Conservation (phyloP, 345 rosid species). For the Syzygium aqueum region DNA sequence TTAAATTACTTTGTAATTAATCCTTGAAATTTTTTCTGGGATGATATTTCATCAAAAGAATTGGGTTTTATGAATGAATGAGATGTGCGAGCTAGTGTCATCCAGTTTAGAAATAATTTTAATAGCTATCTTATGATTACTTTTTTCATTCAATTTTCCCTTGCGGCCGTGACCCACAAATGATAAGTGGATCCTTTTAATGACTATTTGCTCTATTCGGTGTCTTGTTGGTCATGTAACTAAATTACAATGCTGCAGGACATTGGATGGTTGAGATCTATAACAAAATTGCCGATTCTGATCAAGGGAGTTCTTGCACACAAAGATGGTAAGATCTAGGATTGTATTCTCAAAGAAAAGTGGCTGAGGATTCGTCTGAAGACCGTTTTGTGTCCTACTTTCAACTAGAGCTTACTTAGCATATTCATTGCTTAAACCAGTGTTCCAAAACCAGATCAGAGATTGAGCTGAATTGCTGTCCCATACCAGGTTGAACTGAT, state of each 20-base stretch:
- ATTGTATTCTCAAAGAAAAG: not conserved
- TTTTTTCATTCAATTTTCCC: not conserved
- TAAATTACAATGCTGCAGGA: slow-evolving; percentile 39
- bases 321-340: slow-evolving; percentile 61
- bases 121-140: not conserved
- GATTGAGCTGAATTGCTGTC: not conserved
- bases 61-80: not conserved
- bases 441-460: not conserved
- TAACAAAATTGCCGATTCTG: slow-evolving; percentile 67
- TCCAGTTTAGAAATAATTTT: not conserved
- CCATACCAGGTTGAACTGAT: not conserved
- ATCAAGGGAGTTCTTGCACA: slow-evolving; percentile 71
- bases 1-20: no score
- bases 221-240: not conserved
- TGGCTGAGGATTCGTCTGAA: not conserved
- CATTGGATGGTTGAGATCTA: slow-evolving; percentile 69
- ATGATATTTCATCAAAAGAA: not conserved
- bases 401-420: not conserved
- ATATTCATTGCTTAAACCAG: not conserved
- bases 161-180: not conserved
- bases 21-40: not conserved
- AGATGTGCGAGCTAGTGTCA: not conserved
- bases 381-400: not conserved
- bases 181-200: not conserved
- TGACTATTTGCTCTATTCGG: not conserved